phyloP scores from a whole-genome alignment of 495 filamentous ascomycete genomes.

The Ascodesmis nigricans region DNA sequence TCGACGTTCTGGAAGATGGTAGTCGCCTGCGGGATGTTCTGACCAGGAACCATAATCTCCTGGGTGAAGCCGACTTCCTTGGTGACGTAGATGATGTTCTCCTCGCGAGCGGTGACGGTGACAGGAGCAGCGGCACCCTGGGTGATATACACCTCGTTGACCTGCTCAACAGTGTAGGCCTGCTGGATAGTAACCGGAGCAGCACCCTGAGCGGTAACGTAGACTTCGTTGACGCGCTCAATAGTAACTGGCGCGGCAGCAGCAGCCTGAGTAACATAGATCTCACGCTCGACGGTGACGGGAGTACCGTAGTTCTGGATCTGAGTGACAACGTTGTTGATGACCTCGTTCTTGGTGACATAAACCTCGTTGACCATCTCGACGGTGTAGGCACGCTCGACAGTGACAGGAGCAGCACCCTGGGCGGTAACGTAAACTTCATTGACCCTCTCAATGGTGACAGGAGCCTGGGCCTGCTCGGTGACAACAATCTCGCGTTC shows the following conservation, averaged over 20 bases:
- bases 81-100: too few species aligned
- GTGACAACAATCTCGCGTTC: conserved; percentile 5
- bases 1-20: conserved; percentile 5
- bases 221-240: conserved; percentile 2
- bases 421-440: not conserved
- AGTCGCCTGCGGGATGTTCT: conserved; percentile 3
- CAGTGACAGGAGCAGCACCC: not conserved
- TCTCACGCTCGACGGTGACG: too few species aligned
- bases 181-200: too few species aligned
- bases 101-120: not conserved
- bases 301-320: too few species aligned
- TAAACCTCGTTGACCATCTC: not conserved
- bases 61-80: conserved; percentile 8
- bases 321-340: too few species aligned
- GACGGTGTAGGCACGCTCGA: not conserved
- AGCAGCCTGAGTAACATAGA: too few species aligned
- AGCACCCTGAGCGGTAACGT: too few species aligned
- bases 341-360: not conserved
- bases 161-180: too few species aligned
- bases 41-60: conserved; percentile 6
- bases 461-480: conserved; percentile 5
- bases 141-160: conserved; percentile 8
- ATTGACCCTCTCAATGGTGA: not conserved
- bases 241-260: conserved; percentile 9
- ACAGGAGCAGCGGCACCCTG: not conserved